Evolutionary conservation across 164 flowering plant genomes (phyloP).

Genomic region (Euptelea pleiosperma): DNA sequence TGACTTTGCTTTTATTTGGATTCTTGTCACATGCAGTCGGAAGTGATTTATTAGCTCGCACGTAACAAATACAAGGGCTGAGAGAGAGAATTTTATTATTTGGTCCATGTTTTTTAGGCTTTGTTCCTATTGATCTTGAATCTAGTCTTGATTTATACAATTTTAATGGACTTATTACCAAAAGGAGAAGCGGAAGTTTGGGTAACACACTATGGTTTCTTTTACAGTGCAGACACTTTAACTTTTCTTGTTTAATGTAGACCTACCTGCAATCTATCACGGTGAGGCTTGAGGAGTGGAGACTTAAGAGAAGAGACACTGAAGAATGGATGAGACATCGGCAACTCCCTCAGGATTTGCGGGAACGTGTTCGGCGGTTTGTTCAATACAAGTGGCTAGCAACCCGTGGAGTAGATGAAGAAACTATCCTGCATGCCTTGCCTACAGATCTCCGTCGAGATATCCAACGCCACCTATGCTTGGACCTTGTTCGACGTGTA

Average conservation of each 20-base stretch:
- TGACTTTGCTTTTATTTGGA: too few species aligned
- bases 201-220: background rate
- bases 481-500: conserved; percentile 96
- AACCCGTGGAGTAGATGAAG: conserved; percentile 93
- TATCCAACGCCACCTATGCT: conserved; percentile 85
- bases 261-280: conserved; percentile 92
- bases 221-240: background rate
- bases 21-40: too few species aligned
- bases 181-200: background rate
- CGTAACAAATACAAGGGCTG: too few species aligned
- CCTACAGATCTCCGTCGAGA: conserved; percentile 92
- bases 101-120: background rate
- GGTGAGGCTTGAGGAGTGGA: conserved; percentile 92
- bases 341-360: conserved; percentile 77
- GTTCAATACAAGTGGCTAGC: conserved; percentile 95
- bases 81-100: too few species aligned
- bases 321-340: conserved; percentile 99
- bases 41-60: too few species aligned
- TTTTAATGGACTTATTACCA: too few species aligned
- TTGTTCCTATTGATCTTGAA: too few species aligned
- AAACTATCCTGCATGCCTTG: conserved; percentile 56
- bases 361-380: conserved; percentile 68
- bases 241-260: conserved; percentile 32
- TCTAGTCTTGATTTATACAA: too few species aligned
- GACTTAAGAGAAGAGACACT: conserved; percentile 84